Conservation (phyloP, 306 rosid species). For the Luffa aegyptiaca region DNA sequence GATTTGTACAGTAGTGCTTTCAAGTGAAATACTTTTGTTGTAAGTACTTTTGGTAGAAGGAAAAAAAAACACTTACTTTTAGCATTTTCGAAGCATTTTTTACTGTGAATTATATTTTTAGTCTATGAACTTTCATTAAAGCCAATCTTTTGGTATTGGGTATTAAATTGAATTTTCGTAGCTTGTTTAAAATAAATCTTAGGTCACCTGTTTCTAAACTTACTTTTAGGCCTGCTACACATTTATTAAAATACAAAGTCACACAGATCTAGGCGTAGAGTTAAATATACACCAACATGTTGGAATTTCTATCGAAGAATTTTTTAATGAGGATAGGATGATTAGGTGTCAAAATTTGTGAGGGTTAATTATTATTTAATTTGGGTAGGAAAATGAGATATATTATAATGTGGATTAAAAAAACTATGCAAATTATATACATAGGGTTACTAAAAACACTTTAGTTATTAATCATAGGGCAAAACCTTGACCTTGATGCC, state of each 20-base stretch:
- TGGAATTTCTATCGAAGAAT: background rate
- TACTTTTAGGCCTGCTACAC: background rate
- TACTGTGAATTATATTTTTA: background rate
- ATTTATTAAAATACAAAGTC: background rate
- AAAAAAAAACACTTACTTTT: no score
- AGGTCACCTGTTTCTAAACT: background rate
- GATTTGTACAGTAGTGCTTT: background rate
- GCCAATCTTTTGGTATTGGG: background rate
- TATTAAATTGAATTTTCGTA: background rate
- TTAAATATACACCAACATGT: background rate
- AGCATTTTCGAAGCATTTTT: no score
- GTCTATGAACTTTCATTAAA: no score
- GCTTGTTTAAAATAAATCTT: background rate
- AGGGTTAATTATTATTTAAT: background rate
- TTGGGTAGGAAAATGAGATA: background rate
- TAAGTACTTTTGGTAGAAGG: background rate
- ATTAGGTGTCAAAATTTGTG: background rate
- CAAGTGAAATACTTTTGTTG: background rate
- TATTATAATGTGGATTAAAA: background rate
- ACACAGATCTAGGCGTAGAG: background rate
- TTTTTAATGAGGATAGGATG: background rate
- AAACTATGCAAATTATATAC: background rate
- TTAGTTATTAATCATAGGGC: background rate
- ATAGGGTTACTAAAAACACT: background rate
- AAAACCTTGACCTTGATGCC: background rate